Percentiles rank a stretch among this genome's conserved stretches.
These are phyloP conservation scores for Dionaea muscipula DNA, from an alignment of 179 eudicot species.

Conservation along the genomic window DNA sequence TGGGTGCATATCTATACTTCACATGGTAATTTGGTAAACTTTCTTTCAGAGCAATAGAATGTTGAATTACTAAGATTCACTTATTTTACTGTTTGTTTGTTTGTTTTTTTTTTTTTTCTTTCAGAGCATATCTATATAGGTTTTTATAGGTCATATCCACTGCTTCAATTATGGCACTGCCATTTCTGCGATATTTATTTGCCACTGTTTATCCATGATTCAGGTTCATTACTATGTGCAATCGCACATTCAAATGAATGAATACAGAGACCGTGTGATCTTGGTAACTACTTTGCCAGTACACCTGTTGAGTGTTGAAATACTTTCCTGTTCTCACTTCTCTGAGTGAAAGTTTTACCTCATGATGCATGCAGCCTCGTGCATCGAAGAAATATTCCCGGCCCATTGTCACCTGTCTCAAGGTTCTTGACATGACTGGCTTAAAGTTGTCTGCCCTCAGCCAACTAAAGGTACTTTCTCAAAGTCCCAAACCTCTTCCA, in stretches of 20 bases:
- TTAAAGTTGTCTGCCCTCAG: conserved; percentile 62
- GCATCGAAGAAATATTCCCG: conserved; percentile 47
- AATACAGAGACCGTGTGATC: conserved; percentile 46
- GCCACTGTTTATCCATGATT: not conserved
- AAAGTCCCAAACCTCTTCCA: too few relatives aligned
- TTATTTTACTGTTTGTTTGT: too few relatives aligned
- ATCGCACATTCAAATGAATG: conserved; percentile 58
- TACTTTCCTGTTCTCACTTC: not conserved
- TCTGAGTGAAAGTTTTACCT: not conserved
- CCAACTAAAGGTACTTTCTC: conserved; percentile 79
- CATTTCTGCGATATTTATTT: too few relatives aligned
- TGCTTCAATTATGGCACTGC: too few relatives aligned
- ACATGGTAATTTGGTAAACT: too few relatives aligned
- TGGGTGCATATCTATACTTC: too few relatives aligned
- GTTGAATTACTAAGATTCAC: too few relatives aligned
- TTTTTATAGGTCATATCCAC: too few relatives aligned
- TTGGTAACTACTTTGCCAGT: conserved; percentile 26
- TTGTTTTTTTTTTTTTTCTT: too few relatives aligned
- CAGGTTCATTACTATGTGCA: conserved; percentile 56
- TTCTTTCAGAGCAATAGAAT: too few relatives aligned
- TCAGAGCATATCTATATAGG: too few relatives aligned
- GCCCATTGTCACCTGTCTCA: conserved; percentile 50
- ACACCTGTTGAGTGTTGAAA: not conserved
- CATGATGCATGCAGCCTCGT: conserved; percentile 29
- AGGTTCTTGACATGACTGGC: conserved; percentile 77